These are phyloP conservation scores for Leishmania major DNA, from an alignment of 208 protist genomes.

Conservation along the genomic window DNA sequence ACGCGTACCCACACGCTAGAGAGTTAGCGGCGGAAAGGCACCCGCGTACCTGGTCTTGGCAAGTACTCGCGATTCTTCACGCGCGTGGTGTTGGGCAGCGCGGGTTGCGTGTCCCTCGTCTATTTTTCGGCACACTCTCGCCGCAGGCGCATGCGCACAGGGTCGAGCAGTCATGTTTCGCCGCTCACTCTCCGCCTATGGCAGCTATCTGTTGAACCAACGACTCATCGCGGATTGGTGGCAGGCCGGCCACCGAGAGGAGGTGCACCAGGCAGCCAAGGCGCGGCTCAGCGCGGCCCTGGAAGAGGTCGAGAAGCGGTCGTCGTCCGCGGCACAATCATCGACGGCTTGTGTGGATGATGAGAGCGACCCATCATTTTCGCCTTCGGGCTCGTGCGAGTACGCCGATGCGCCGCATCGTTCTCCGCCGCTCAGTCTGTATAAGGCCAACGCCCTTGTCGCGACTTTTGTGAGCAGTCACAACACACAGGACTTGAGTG, in stretches of 20 bases:
- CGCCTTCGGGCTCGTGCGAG: background rate
- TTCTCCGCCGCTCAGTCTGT: slow-evolving; percentile 28
- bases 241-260: slow-evolving; percentile 79
- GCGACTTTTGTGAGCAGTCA: slow-evolving; percentile 65
- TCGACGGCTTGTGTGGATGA: background rate
- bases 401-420: background rate
- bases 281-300: slow-evolving; percentile 43
- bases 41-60: background rate
- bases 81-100: too few species aligned
- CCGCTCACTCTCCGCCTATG: slow-evolving; percentile 17
- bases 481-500: slow-evolving; percentile 71
- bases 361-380: background rate
- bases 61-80: background rate
- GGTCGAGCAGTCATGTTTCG: slow-evolving; percentile 30
- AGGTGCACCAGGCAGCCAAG: slow-evolving; percentile 55
- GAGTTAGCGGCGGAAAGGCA: background rate
- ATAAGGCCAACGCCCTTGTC: slow-evolving; percentile 76
- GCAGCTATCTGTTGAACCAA: slow-evolving; percentile 63
- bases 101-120: background rate
- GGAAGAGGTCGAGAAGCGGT: slow-evolving; percentile 5
- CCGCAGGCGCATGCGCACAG: too few species aligned
- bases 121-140: background rate
- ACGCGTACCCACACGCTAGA: background rate
- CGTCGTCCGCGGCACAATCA: background rate
- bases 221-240: slow-evolving; percentile 82